A percentile compares a stretch with the other conserved stretches of the same genome.
These are phyloP conservation scores for Thalassiosira exigua DNA, from an alignment of 352 stramenopile species.

Conservation along the genomic window DNA sequence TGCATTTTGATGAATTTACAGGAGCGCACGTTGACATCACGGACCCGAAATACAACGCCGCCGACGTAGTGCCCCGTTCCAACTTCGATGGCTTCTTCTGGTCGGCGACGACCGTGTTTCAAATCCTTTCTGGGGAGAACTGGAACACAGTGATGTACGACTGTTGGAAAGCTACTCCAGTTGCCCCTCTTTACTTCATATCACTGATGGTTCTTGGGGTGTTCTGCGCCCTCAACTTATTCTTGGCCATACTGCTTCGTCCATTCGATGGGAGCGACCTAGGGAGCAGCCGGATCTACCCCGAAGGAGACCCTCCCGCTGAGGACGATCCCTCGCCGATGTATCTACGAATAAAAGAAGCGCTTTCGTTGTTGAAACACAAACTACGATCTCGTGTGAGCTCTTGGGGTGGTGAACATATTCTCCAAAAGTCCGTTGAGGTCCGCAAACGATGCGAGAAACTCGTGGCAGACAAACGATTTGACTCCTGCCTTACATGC, in stretches of 20 bases:
- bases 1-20: constrained; percentile 90
- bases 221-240: constrained; percentile 94
- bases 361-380: not conserved
- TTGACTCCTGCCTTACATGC: constrained; percentile 56
- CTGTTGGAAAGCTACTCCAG: constrained; percentile 84
- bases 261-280: constrained; percentile 85
- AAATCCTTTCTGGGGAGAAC: constrained; percentile 94
- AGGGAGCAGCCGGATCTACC: constrained; percentile 17
- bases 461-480: constrained; percentile 44
- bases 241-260: constrained; percentile 91
- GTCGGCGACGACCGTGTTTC: constrained; percentile 89
- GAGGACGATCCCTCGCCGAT: not conserved
- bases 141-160: constrained; percentile 95
- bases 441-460: constrained; percentile 12
- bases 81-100: constrained; percentile 91
- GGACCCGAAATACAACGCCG: constrained; percentile 72
- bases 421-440: constrained; percentile 8
- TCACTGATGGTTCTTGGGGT: constrained; percentile 87
- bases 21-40: constrained; percentile 78
- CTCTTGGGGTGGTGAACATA: not conserved
- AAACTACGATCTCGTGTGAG: constrained; percentile 13
- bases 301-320: constrained; percentile 21
- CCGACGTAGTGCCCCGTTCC: constrained; percentile 31
- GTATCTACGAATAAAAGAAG: not conserved
- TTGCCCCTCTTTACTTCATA: constrained; percentile 86